Percentiles rank a stretch among this genome's conserved stretches.
These are phyloP conservation scores for Podaxis mareebaensis DNA, from an alignment of 768 basidiomycete genomes.

Conservation along the genomic window DNA sequence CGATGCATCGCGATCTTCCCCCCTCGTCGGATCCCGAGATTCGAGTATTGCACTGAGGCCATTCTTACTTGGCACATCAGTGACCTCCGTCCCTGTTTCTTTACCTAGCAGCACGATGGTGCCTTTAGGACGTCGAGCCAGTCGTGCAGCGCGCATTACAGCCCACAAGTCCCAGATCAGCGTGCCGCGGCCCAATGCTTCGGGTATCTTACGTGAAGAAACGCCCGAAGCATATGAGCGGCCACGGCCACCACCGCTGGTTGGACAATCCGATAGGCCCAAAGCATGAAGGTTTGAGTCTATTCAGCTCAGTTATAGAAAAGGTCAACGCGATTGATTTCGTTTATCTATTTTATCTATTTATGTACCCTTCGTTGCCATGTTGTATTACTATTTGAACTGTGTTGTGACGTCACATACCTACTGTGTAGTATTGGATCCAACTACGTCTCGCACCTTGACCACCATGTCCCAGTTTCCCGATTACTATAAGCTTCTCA, in stretches of 20 bases:
- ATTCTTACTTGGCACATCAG: constrained; percentile 34
- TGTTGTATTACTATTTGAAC: background rate
- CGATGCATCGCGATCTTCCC: background rate
- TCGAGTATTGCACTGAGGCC: constrained; percentile 27
- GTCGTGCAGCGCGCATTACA: constrained; percentile 24
- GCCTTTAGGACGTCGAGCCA: constrained; percentile 29
- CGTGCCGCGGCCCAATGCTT: constrained; percentile 24
- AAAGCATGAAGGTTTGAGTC: background rate
- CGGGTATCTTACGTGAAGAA: constrained; percentile 22
- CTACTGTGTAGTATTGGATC: background rate
- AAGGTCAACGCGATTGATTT: background rate
- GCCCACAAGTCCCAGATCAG: constrained; percentile 32
- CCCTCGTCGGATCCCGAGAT: constrained; percentile 6
- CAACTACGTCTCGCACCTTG: constrained; percentile 4
- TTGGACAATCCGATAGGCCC: constrained; percentile 5
- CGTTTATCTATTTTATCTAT: background rate
- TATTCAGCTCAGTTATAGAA: background rate
- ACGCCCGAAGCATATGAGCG: constrained; percentile 35
- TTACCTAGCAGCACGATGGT: constrained; percentile 26
- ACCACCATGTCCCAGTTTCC: constrained; percentile 72
- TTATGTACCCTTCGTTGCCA: background rate
- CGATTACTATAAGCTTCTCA: constrained; percentile 75
- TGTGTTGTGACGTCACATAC: constrained; percentile 27
- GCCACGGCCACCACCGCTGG: constrained; percentile 43
- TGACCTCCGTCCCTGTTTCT: constrained; percentile 24